These are phyloP conservation scores for Afroboletus lepidellus DNA, from an alignment of 1,284 basidiomycete species.

Conservation along the genomic window DNA sequence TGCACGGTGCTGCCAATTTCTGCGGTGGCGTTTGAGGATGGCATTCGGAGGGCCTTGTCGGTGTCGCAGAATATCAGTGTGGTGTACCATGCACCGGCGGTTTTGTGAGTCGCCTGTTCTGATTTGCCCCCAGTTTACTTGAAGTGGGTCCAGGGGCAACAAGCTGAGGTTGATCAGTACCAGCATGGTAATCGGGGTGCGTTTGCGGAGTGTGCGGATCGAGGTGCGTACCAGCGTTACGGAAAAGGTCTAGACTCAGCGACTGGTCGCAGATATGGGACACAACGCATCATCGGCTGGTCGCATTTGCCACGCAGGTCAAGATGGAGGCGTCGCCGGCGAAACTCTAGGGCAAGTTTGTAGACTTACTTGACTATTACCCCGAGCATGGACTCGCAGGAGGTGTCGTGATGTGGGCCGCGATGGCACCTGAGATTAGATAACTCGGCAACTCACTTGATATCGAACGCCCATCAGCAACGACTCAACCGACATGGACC, in stretches of 20 bases:
- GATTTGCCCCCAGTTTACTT: too few species aligned
- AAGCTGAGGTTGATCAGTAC: conserved; percentile 47
- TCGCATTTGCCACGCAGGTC: conserved; percentile 51
- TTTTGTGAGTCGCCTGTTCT: conserved; percentile 36
- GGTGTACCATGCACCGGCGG: conserved; percentile 54
- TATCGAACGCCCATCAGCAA: neutral
- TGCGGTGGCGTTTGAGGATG: conserved; percentile 30
- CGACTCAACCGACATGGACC: conserved; percentile 27
- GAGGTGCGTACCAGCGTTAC: conserved; percentile 38
- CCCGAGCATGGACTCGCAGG: neutral
- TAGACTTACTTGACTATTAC: too few species aligned
- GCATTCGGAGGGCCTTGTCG: conserved; percentile 24
- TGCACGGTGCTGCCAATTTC: conserved; percentile 46
- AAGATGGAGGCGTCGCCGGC: conserved; percentile 49
- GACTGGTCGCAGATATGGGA: conserved; percentile 50
- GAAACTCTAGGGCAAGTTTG: too few species aligned
- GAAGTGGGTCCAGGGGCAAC: conserved; percentile 45
- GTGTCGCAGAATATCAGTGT: conserved; percentile 49
- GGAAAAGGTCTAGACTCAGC: neutral
- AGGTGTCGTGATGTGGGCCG: too few species aligned
- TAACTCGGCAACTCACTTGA: neutral
- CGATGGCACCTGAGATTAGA: neutral
- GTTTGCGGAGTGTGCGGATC: conserved; percentile 42
- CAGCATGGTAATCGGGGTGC: conserved; percentile 43
- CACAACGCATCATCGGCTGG: conserved; percentile 46